Conservation (phyloP, 106 monocot genomes). For the Dendrobium catenatum region DNA sequence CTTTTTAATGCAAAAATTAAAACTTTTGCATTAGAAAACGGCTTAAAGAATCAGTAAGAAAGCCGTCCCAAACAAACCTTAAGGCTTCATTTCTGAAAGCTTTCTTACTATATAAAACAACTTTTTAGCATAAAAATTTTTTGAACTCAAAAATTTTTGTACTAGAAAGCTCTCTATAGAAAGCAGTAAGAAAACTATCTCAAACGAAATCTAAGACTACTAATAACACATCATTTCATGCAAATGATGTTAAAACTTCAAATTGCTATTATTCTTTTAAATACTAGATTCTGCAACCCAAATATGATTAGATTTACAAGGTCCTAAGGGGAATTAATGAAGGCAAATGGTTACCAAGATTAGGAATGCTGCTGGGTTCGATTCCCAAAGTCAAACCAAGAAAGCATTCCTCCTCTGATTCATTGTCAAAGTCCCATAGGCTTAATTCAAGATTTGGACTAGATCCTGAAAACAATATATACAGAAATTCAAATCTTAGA, state of each 20-base stretch:
- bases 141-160: too few relatives aligned
- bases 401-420: slow-evolving; percentile 73
- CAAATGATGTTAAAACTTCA: not conserved
- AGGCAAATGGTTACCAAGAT: slow-evolving; percentile 24
- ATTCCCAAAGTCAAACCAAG: slow-evolving; percentile 78
- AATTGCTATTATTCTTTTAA: not conserved
- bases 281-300: not conserved
- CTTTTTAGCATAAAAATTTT: too few relatives aligned
- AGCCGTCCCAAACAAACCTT: too few relatives aligned
- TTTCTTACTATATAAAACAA: too few relatives aligned
- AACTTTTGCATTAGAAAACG: too few relatives aligned
- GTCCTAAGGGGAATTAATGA: not conserved
- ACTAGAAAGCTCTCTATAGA: too few relatives aligned
- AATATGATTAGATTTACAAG: not conserved
- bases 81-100: too few relatives aligned
- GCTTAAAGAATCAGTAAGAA: too few relatives aligned
- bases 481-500: not conserved
- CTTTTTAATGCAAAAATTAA: too few relatives aligned
- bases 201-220: too few relatives aligned
- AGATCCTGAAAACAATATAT: slow-evolving; percentile 25
- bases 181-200: too few relatives aligned
- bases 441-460: slow-evolving; percentile 69
- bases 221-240: not conserved
- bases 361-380: slow-evolving; percentile 44
- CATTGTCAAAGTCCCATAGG: slow-evolving; percentile 62